Percentiles rank a stretch among this genome's conserved stretches.
phyloP scores from a whole-genome alignment of 805 yeast species.

The Nakazawaea pomicola region DNA sequence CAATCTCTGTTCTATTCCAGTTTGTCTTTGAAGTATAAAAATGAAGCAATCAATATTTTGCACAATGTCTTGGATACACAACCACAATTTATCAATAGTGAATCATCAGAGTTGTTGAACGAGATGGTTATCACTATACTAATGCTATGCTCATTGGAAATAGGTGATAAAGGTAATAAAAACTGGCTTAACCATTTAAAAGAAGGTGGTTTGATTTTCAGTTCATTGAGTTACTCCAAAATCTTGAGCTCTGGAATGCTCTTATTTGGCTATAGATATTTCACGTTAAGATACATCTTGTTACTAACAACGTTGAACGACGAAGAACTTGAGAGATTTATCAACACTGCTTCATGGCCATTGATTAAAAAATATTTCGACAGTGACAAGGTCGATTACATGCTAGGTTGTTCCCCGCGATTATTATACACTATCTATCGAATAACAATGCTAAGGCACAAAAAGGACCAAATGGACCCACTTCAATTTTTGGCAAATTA shows the following conservation, averaged over 20 bases:
- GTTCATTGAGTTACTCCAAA: conserved; percentile 16
- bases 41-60: conserved; percentile 24
- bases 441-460: conserved; percentile 18
- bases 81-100: conserved; percentile 16
- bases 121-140: conserved; percentile 25
- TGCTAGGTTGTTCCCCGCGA: conserved; percentile 30
- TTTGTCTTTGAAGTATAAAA: conserved; percentile 19
- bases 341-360: conserved; percentile 21
- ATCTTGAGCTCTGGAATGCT: conserved; percentile 21
- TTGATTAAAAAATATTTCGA: conserved; percentile 20
- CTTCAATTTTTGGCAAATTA: conserved; percentile 1
- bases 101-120: conserved; percentile 17
- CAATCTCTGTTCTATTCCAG: conserved; percentile 6
- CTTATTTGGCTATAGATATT: conserved; percentile 26
- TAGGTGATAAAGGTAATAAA: conserved; percentile 23
- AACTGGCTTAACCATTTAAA: conserved; percentile 26
- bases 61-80: conserved; percentile 22
- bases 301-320: conserved; percentile 21
- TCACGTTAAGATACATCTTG: conserved; percentile 25
- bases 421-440: conserved; percentile 21
- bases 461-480: conserved; percentile 4
- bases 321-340: conserved; percentile 15
- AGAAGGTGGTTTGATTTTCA: conserved; percentile 25
- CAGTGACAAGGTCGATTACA: conserved; percentile 23
- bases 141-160: conserved; percentile 26